Conservation (phyloP, 768 basidiomycete genomes). For the Leccinum ochraceum region DNA sequence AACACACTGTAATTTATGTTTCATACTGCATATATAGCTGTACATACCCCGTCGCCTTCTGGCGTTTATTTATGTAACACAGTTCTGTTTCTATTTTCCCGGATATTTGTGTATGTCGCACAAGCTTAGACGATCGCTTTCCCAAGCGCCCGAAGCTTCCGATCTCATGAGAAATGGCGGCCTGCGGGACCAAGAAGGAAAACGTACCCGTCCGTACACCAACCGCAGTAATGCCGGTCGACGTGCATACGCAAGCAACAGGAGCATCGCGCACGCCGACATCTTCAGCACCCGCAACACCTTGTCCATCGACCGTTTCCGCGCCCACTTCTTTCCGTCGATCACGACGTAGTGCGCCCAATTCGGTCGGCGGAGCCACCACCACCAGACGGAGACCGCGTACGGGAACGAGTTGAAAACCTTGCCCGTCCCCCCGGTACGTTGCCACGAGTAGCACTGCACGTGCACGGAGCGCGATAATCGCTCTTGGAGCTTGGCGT, state of each 20-base stretch:
- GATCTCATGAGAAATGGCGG: neutral
- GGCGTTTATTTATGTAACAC: neutral
- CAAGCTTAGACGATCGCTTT: neutral
- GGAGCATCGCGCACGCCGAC: neutral
- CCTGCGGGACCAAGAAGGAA: neutral
- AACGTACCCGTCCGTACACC: slow-evolving; percentile 7
- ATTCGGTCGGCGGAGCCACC: slow-evolving; percentile 35
- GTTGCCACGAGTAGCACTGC: slow-evolving; percentile 45
- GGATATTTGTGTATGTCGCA: neutral
- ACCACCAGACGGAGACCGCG: slow-evolving; percentile 34
- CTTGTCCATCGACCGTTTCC: slow-evolving; percentile 7
- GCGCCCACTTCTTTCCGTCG: slow-evolving; percentile 41
- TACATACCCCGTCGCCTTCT: neutral
- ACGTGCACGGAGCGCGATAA: slow-evolving; percentile 24
- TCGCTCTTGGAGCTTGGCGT: slow-evolving; percentile 21
- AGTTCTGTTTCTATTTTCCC: neutral
- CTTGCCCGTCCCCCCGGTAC: slow-evolving; percentile 38
- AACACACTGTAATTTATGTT: slow-evolving; percentile 26
- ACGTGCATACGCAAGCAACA: slow-evolving; percentile 11
- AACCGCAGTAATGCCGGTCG: slow-evolving; percentile 8
- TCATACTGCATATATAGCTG: slow-evolving; percentile 13
- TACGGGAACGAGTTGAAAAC: slow-evolving; percentile 43
- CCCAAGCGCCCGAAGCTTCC: slow-evolving; percentile 2
- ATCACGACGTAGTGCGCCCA: slow-evolving; percentile 39
- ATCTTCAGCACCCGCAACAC: slow-evolving; percentile 6